Evolutionary conservation across 345 rosid species (phyloP), one percentile per base, ranked within the genome.

Genomic region (Acer saccharum): DNA sequence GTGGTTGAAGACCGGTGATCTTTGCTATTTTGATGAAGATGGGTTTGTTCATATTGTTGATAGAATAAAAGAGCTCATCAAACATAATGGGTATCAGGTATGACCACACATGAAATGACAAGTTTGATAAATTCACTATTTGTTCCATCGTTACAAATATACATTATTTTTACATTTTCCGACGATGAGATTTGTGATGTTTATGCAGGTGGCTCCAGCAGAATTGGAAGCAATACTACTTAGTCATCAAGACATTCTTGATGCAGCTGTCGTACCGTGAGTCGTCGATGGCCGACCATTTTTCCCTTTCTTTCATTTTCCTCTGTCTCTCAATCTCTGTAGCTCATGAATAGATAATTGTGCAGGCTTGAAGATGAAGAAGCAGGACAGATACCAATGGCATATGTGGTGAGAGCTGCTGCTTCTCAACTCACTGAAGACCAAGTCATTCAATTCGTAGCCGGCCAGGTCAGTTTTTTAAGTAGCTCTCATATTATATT

Each of bases 11-110:
- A 88, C 93, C 14, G 95, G 92, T 25, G 93, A 91, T 81, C 90
- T 88, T 3, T 79, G 92, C 73, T 91, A 86, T 72, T 81, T 91
- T 71, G 85, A 91, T 60, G 85, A 81, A 25, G 85, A 86, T 65
- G 95, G 92, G 18, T 88, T 76, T 72, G 78, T 88, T 18, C 83
- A 86, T 18, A 77, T 89, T 69, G 89, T 89, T 70, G 93, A 89
- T 71, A 79, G 92, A 80, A 88, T 89, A 2, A 91, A 89, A 83
- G 95, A 91, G 76, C 91, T 91, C 29, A 91, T 89, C 81, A 91
- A 89, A 87, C 92, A 89, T 14, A 91, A 91, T 29, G 92, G 89
- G 7, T 91, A 86, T 77, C 93, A 88, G 90, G 91, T 89, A 72
- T 35, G 6, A 35, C 39, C 39, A 35, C 39, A 4, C 39, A 35